Base-by-base conservation (phyloP, 164 flowering plant genomes). In the Magnolia changhungtana region DNA sequence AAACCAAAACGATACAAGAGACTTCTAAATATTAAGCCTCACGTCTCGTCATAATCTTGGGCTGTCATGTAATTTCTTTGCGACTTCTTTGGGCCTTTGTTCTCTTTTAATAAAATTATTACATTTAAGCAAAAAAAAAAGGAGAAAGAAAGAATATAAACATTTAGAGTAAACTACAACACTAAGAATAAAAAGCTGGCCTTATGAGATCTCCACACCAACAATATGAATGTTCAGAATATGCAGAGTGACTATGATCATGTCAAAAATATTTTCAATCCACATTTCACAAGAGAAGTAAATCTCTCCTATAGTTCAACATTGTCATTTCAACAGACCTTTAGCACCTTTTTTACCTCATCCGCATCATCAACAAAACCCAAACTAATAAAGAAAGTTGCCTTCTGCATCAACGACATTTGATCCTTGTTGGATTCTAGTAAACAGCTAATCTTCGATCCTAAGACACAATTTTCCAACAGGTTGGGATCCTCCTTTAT, bases 251-350 rank as follows among this genome's bases (percentile, higher is more conserved):
- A n/a, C 61, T 84, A 81, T 89, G 18, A 92, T 50, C 88, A 91
- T 90, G 20, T 73, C 37, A 20, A 52, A 14, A 50, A 89, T 92
- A 78, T 82, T 59, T 80, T 83, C 71, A 94, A 76, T 23, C 96
- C 95, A 63, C 84, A 81, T 45, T 86, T 80, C 70, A 92, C 88
- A 45, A 90, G 76, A 75, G 83, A 88, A 76, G 87, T 86, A 75
- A 87, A 89, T 80, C 94, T 86, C 75, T 91, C 95, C 74, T 87
- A 91, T 52, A 92, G n/a, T n/a, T n/a, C n/a, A n/a, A n/a, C n/a
- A n/a, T n/a, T n/a, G n/a, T n/a, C n/a, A n/a, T n/a, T n/a, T 58
- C 92, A 87, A 63, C 87, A 90, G 9, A 63, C 31, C 80, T 86
- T 89, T 16, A 84, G 52, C n/a, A 91, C 90, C 74, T 71, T 82